These are phyloP conservation scores for Pezicula radicicola DNA, from an alignment of 2,329 filamentous ascomycete genomes.

Conservation along the genomic window DNA sequence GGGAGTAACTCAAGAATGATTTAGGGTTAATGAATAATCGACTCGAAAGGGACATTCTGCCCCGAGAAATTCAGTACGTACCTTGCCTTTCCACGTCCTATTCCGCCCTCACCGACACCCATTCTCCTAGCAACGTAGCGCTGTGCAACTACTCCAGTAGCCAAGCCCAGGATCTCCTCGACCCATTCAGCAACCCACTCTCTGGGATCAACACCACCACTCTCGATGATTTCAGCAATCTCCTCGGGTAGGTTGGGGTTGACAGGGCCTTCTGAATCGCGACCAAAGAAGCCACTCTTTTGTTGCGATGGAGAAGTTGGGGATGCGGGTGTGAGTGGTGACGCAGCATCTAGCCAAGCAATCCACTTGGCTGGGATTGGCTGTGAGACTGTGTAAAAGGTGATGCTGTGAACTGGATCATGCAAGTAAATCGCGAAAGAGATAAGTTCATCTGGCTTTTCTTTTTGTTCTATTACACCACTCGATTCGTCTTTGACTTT, in stretches of 20 bases:
- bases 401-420: slow-evolving; percentile 89
- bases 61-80: too few species aligned
- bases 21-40: too few species aligned
- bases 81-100: slow-evolving; percentile 57
- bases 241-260: slow-evolving; percentile 67
- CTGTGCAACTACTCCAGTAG: slow-evolving; percentile 85
- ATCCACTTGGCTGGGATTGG: slow-evolving; percentile 81
- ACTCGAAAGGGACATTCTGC: too few species aligned
- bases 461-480: slow-evolving; percentile 47
- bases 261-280: slow-evolving; percentile 44
- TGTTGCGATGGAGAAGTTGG: slow-evolving; percentile 22
- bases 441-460: slow-evolving; percentile 57
- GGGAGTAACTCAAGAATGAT: too few species aligned
- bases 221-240: slow-evolving; percentile 79
- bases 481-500: slow-evolving; percentile 51
- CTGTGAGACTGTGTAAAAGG: slow-evolving; percentile 82
- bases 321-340: slow-evolving; percentile 49
- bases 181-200: slow-evolving; percentile 99
- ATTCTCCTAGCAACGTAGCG: slow-evolving; percentile 92
- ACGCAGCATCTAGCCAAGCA: slow-evolving; percentile 81
- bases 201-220: slow-evolving; percentile 77
- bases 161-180: slow-evolving; percentile 77
- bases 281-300: slow-evolving; percentile 28
- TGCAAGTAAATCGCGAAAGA: slow-evolving; percentile 76
- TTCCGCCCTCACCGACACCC: slow-evolving; percentile 83